A percentile compares a stretch with the other conserved stretches of the same genome.
Conservation (phyloP, 257 asterid genomes). For the Nicotiana tabacum region DNA sequence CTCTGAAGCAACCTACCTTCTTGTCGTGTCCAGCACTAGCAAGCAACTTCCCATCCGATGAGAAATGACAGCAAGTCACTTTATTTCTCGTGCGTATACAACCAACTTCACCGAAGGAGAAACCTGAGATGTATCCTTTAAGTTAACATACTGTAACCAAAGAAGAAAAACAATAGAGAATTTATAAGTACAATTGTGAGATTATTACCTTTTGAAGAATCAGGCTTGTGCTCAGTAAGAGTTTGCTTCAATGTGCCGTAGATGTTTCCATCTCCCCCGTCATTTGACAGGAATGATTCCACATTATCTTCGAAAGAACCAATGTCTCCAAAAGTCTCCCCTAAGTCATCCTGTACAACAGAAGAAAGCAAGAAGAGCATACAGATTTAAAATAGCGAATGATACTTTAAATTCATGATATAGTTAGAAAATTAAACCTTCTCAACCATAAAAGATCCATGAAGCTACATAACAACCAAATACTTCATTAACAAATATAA, state of each 20-base stretch:
- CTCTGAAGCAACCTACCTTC: constrained; percentile 35
- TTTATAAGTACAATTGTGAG: background rate
- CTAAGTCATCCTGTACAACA: constrained; percentile 88
- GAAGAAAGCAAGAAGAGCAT: constrained; percentile 47
- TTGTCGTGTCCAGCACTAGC: constrained; percentile 85
- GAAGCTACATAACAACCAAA: background rate
- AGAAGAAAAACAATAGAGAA: background rate
- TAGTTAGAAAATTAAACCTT: constrained; percentile 4
- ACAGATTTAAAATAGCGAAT: constrained; percentile 32
- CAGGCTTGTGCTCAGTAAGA: constrained; percentile 32
- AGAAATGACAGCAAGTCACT: constrained; percentile 77
- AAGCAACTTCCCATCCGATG: constrained; percentile 76
- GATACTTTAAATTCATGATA: constrained; percentile 7
- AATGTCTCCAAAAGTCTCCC: constrained; percentile 81
- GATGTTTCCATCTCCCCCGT: constrained; percentile 38
- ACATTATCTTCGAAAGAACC: constrained; percentile 81
- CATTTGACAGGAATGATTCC: constrained; percentile 89
- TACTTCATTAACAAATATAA: background rate
- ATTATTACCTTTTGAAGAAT: constrained; percentile 11
- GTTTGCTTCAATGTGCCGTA: constrained; percentile 25
- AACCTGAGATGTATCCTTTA: constrained; percentile 12
- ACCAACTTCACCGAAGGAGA: constrained; percentile 64
- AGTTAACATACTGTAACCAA: background rate
- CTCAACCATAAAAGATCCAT: background rate
- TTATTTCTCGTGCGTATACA: constrained; percentile 67